These are phyloP conservation scores for Curvularia hawaiiensis DNA, from an alignment of 2,329 filamentous ascomycete species.

Conservation along the genomic window DNA sequence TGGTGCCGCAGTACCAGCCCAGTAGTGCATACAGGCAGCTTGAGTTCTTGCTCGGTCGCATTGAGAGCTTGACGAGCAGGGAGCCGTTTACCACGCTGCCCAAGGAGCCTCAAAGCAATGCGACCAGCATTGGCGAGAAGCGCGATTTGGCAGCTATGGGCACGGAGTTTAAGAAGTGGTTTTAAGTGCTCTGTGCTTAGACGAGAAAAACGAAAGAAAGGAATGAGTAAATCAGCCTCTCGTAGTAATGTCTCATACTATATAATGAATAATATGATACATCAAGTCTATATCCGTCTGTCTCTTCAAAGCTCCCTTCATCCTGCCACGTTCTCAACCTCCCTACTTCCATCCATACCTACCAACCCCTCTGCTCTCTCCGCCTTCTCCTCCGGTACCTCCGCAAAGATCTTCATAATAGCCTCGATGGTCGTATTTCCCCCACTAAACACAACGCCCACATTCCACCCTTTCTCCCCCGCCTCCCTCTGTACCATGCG, in stretches of 20 bases:
- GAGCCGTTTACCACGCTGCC: conserved; percentile 39
- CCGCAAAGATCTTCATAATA: conserved; percentile 60
- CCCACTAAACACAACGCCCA: conserved; percentile 66
- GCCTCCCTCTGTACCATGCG: conserved; percentile 70
- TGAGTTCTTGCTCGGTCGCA: conserved; percentile 75
- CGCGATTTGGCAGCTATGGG: conserved; percentile 11
- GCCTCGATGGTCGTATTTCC: conserved; percentile 69
- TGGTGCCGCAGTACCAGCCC: conserved; percentile 70
- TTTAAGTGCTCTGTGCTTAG: conserved; percentile 2
- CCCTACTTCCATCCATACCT: conserved; percentile 48
- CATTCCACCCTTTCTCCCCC: conserved; percentile 75
- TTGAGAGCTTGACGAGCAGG: conserved; percentile 58
- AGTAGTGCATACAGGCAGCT: conserved; percentile 72
- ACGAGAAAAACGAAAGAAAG: neutral
- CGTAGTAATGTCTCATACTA: neutral
- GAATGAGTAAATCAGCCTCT: neutral
- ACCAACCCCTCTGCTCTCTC: conserved; percentile 50
- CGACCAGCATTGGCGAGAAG: conserved; percentile 10
- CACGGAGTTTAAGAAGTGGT: conserved; percentile 15
- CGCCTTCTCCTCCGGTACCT: conserved; percentile 30
- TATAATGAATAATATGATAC: neutral
- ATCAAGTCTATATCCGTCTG: neutral
- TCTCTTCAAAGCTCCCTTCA: neutral
- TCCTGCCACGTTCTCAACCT: conserved; percentile 54
- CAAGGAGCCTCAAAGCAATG: conserved; percentile 11